phyloP scores from a whole-genome alignment of 2,329 filamentous ascomycete species.

The Dothiorella sarmentorum region DNA sequence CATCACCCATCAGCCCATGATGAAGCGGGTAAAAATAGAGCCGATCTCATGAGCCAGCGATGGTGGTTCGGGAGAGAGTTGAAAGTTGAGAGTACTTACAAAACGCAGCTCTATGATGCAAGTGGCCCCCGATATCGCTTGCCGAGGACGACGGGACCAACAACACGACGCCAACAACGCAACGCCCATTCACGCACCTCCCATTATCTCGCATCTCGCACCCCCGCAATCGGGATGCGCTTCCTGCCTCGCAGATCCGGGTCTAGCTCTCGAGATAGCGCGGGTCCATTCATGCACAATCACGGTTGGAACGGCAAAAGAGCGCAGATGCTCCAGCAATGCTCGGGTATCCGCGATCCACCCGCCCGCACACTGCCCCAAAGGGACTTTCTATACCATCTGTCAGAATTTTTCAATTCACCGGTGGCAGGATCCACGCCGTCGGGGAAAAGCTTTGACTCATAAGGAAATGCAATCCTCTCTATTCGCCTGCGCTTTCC shows the following conservation, averaged over 20 bases:
- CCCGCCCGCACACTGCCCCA: neutral
- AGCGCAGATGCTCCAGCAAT: neutral
- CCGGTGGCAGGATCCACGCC: neutral
- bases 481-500: neutral
- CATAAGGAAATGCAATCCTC: conserved; percentile 14
- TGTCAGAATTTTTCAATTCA: neutral
- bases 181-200: no score
- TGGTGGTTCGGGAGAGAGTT: no score
- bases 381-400: neutral
- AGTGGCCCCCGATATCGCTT: neutral
- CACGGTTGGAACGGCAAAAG: neutral
- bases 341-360: conserved; percentile 10
- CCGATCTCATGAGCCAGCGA: no score
- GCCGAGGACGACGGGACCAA: no score
- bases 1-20: neutral
- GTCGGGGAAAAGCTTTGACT: neutral
- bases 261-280: no score
- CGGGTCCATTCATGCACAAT: neutral
- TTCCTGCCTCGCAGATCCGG: neutral
- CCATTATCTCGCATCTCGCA: neutral
- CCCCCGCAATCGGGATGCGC: neutral
- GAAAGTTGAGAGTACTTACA: neutral
- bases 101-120: neutral
- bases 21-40: neutral
- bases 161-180: no score